Base-by-base conservation (phyloP, 2,329 filamentous ascomycete genomes). In the Xylaria sp. region DNA sequence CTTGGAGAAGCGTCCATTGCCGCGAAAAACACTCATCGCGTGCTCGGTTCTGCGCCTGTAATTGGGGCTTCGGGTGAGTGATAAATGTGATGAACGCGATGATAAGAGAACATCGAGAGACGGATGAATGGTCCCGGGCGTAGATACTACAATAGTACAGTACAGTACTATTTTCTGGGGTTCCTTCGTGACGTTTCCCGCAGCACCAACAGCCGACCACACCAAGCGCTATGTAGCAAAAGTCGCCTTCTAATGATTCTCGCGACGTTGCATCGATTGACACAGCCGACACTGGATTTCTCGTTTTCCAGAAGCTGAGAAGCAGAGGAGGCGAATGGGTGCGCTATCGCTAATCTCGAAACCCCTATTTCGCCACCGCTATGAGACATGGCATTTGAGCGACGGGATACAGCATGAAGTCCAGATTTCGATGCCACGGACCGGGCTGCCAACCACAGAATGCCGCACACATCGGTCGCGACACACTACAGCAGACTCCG, bases 401-500 rank as follows among this genome's bases (percentile, higher is more conserved):
- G 54, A 68, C 65, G 62, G 61, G 47, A 56, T 65, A 66, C 67
- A 21, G 64, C 63, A 54, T 47, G 43, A 52, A 46, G n/a, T 40
- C 46, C 48, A 46, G 21, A 54, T 35, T 37, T 15, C 19, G 41
- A 46, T 54, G 49, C 23, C 54, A 60, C 58, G 49, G 60, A 61
- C 57, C 60, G 53, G 60, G 62, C 53, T 38, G 58, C 62, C 58
- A 61, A n/a, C 66, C 62, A 64, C 63, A 64, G 67, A 60, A 71
- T 69, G 57, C 64, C 67, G 46, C 54, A 68, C 67, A 60, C 9
- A 17, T 38, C 25, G 17, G 51, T 55, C 43, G 43, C 33, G 41
- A 51, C 41, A 13, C 10, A 5, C 38, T 57, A 35, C 47, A 35
- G n/a, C 48, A 48, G 31, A 57, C 37, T 17, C 15, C 40, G 27